These are phyloP conservation scores for Coniochaeta sp. DNA, from an alignment of 2,329 filamentous ascomycete species.

Conservation along the genomic window DNA sequence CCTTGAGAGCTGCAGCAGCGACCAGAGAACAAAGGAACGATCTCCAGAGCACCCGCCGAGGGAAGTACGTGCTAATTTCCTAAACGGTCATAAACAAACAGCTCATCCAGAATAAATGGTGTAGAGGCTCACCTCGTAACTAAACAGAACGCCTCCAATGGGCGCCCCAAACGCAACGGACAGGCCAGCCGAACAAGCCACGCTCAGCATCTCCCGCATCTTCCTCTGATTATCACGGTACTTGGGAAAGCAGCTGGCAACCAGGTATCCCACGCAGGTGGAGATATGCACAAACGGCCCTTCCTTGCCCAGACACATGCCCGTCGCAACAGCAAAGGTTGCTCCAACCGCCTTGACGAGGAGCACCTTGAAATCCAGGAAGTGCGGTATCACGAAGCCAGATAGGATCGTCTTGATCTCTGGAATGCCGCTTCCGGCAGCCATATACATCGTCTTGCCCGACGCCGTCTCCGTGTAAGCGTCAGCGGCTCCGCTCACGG, in stretches of 20 bases:
- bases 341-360: conserved; percentile 50
- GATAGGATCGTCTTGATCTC: conserved; percentile 56
- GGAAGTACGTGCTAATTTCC: conserved; percentile 54
- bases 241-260: conserved; percentile 44
- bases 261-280: conserved; percentile 47
- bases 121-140: conserved; percentile 27
- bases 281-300: conserved; percentile 55
- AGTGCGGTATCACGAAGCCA: conserved; percentile 52
- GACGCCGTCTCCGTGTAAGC: neutral
- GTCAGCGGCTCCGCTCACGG: conserved; percentile 19
- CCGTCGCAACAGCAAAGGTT: conserved; percentile 49
- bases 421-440: conserved; percentile 50
- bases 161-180: conserved; percentile 56
- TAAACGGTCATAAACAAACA: conserved; percentile 10
- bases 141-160: conserved; percentile 53
- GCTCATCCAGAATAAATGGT: neutral
- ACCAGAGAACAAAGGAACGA: conserved; percentile 50
- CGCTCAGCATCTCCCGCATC: conserved; percentile 49
- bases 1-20: conserved; percentile 46
- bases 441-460: conserved; percentile 48
- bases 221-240: conserved; percentile 50
- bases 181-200: conserved; percentile 48
- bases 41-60: conserved; percentile 45
- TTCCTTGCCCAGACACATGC: conserved; percentile 55
- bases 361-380: conserved; percentile 46